These are phyloP conservation scores for Hypoxylon sp. DNA, from an alignment of 2,329 filamentous ascomycete genomes.

Conservation along the genomic window DNA sequence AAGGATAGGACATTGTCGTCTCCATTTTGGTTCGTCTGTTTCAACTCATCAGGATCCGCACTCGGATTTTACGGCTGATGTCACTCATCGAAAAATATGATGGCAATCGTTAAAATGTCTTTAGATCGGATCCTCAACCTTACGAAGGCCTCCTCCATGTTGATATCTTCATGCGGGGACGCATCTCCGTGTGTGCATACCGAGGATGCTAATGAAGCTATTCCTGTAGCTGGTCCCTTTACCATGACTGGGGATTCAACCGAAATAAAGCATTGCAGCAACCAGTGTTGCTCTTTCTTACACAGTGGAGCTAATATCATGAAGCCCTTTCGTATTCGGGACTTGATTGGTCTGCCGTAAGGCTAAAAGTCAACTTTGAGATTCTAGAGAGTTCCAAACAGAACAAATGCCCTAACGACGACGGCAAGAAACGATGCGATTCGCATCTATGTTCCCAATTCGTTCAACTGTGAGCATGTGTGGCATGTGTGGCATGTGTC, in stretches of 20 bases:
- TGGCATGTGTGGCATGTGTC: neutral
- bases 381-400: slow-evolving; percentile 32
- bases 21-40: slow-evolving; percentile 36
- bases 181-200: slow-evolving; percentile 18
- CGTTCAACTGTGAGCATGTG: neutral
- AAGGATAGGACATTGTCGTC: slow-evolving; percentile 14
- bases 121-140: slow-evolving; percentile 23
- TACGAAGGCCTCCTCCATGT: slow-evolving; percentile 1
- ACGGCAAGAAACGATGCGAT: neutral
- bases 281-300: slow-evolving; percentile 4
- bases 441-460: neutral
- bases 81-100: slow-evolving; percentile 41
- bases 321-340: neutral
- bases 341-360: slow-evolving; percentile 28
- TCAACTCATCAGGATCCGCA: slow-evolving; percentile 33
- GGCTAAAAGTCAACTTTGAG: slow-evolving; percentile 24
- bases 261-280: neutral
- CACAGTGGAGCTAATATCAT: slow-evolving; percentile 12
- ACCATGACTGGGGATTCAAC: slow-evolving; percentile 2
- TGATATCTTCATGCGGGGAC: slow-evolving; percentile 18
- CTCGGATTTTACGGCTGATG: slow-evolving; percentile 30
- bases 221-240: neutral
- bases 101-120: slow-evolving; percentile 35
- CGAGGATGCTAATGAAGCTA: slow-evolving; percentile 9
- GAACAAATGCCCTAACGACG: slow-evolving; percentile 6